phyloP scores from a whole-genome alignment of 257 asterid genomes.

The Verbascum thapsus region DNA sequence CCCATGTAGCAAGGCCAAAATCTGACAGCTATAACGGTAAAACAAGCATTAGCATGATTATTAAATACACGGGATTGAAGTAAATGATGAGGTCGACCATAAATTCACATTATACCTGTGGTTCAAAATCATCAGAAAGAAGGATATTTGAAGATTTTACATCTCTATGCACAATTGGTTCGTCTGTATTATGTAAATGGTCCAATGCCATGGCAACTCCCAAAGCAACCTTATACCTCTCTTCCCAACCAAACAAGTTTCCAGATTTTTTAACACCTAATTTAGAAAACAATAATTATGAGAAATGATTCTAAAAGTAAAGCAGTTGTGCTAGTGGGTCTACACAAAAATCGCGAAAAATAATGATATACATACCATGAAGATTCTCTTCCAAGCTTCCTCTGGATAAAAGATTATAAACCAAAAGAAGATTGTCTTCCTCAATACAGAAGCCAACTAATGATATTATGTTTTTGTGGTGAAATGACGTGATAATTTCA shows the following conservation, averaged over 20 bases:
- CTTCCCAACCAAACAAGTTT: conserved; percentile 58
- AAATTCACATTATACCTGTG: conserved; percentile 56
- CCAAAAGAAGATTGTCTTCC: conserved; percentile 63
- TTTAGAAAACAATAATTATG: conserved; percentile 24
- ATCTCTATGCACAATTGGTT: conserved; percentile 82
- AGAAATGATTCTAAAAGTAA: conserved; percentile 19
- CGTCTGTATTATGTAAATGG: conserved; percentile 59
- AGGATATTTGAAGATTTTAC: conserved; percentile 95
- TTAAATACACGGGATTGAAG: neutral
- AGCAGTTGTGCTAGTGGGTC: conserved; percentile 1
- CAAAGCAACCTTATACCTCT: conserved; percentile 82
- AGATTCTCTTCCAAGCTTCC: conserved; percentile 96
- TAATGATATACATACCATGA: conserved; percentile 54
- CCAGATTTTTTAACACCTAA: conserved; percentile 50
- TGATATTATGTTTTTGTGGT: conserved; percentile 71
- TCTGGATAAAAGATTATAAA: conserved; percentile 76
- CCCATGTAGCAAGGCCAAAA: conserved; percentile 86
- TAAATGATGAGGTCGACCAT: conserved; percentile 6
- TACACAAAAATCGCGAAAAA: conserved; percentile 26
- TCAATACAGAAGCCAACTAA: conserved; percentile 80
- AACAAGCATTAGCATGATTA: conserved; percentile 14
- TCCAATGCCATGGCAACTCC: conserved; percentile 90
- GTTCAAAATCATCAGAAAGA: conserved; percentile 76
- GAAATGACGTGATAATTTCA: conserved; percentile 64
- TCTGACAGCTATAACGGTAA: conserved; percentile 68